phyloP scores from a whole-genome alignment of 1,139 yeast species.

The Yamadazyma diospyri region DNA sequence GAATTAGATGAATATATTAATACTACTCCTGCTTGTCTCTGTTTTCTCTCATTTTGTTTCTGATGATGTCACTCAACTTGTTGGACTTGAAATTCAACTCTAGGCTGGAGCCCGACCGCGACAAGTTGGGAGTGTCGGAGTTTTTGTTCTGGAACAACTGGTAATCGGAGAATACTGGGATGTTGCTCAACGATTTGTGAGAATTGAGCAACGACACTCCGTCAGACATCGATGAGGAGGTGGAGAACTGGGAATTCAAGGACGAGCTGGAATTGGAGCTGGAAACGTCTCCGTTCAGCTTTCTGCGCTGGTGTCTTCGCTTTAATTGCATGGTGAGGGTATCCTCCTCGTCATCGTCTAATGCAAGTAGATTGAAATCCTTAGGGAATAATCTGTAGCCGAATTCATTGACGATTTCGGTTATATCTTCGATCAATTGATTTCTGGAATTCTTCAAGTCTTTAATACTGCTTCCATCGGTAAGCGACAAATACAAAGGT shows the following conservation, averaged over 20 bases:
- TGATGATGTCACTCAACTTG: constrained; percentile 33
- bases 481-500: constrained; percentile 75
- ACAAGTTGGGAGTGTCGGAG: constrained; percentile 14
- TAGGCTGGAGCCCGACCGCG: constrained; percentile 20
- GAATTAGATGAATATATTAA: neutral
- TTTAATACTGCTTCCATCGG: constrained; percentile 55
- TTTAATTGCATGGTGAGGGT: constrained; percentile 52
- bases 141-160: constrained; percentile 31
- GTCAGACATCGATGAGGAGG: constrained; percentile 43
- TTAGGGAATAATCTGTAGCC: constrained; percentile 46
- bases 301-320: constrained; percentile 31
- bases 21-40: constrained; percentile 17
- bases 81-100: constrained; percentile 35
- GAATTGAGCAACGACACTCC: constrained; percentile 54
- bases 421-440: constrained; percentile 41
- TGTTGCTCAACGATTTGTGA: constrained; percentile 50
- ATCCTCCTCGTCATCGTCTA: constrained; percentile 45
- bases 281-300: constrained; percentile 8
- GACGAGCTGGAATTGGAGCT: constrained; percentile 19
- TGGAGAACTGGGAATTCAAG: constrained; percentile 17
- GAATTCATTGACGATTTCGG: constrained; percentile 41
- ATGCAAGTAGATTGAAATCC: constrained; percentile 43
- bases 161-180: constrained; percentile 53
- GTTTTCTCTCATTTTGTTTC: constrained; percentile 31
- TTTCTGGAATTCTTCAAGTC: constrained; percentile 44